These are phyloP conservation scores for Annona squamosa DNA, from an alignment of 164 flowering plant genomes.

Conservation along the genomic window DNA sequence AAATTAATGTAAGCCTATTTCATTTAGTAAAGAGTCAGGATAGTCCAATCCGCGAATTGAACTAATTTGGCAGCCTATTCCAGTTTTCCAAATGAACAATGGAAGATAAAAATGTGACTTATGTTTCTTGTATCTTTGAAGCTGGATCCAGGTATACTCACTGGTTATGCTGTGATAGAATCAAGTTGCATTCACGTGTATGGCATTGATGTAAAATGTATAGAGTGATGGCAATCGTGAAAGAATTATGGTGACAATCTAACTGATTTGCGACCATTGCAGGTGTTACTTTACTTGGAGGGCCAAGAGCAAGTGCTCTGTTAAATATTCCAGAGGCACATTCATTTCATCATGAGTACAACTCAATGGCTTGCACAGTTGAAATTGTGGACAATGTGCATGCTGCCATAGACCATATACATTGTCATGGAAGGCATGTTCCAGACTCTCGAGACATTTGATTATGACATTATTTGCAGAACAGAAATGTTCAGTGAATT, in stretches of 20 bases:
- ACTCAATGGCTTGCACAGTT: conserved; percentile 75
- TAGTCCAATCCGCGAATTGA: too few species aligned
- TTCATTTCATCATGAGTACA: conserved; percentile 87
- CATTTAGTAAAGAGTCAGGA: too few species aligned
- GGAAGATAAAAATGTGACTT: neutral
- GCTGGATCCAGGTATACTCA: neutral
- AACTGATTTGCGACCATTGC: conserved; percentile 11
- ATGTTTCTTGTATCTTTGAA: neutral
- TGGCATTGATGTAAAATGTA: too few species aligned
- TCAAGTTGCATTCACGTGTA: neutral
- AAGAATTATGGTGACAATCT: neutral
- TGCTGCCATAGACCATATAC: conserved; percentile 88
- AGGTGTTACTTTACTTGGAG: conserved; percentile 84
- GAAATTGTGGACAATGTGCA: conserved; percentile 87
- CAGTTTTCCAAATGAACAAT: too few species aligned
- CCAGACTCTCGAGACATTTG: neutral
- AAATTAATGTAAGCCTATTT: too few species aligned
- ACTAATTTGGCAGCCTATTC: too few species aligned
- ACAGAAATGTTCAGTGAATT: neutral
- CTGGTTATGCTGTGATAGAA: neutral
- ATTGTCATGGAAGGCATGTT: conserved; percentile 81
- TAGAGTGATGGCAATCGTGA: neutral
- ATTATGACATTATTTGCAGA: neutral
- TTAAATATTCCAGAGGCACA: conserved; percentile 48
- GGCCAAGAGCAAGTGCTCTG: conserved; percentile 62